Evolutionary conservation across 306 rosid species (phyloP).

Genomic region (Pueraria montana): DNA sequence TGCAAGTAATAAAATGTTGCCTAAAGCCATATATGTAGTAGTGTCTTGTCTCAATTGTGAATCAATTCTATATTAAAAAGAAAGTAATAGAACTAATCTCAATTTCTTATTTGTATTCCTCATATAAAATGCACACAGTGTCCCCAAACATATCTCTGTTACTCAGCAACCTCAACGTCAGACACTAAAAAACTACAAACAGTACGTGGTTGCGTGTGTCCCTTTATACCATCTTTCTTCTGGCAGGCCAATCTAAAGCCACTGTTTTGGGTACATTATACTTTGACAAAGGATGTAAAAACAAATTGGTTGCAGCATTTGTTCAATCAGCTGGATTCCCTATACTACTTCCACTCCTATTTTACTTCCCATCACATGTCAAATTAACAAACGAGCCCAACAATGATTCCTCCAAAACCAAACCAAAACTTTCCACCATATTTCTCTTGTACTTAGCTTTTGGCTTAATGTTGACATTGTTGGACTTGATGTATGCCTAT

Average conservation of each 20-base stretch:
- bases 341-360: slow-evolving; percentile 53
- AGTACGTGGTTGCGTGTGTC: slow-evolving; percentile 67
- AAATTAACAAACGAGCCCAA: slow-evolving; percentile 34
- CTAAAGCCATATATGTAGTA: no score
- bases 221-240: slow-evolving; percentile 52
- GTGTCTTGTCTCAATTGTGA: not conserved
- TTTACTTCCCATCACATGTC: slow-evolving; percentile 17
- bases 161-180: slow-evolving; percentile 18
- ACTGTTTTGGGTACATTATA: slow-evolving; percentile 66
- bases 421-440: slow-evolving; percentile 42
- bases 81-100: not conserved
- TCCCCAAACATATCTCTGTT: no score
- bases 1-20: no score
- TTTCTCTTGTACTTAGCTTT: slow-evolving; percentile 48
- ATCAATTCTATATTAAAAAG: not conserved
- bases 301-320: slow-evolving; percentile 69
- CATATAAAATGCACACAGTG: not conserved
- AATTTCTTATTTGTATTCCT: not conserved
- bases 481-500: slow-evolving; percentile 66
- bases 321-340: slow-evolving; percentile 73
- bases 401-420: slow-evolving; percentile 32
- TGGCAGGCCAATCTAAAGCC: slow-evolving; percentile 66
- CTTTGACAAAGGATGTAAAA: slow-evolving; percentile 70
- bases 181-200: slow-evolving; percentile 45
- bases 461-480: slow-evolving; percentile 46